Base-by-base conservation (phyloP, 768 basidiomycete genomes). In the Rossbeevera mucosa region DNA sequence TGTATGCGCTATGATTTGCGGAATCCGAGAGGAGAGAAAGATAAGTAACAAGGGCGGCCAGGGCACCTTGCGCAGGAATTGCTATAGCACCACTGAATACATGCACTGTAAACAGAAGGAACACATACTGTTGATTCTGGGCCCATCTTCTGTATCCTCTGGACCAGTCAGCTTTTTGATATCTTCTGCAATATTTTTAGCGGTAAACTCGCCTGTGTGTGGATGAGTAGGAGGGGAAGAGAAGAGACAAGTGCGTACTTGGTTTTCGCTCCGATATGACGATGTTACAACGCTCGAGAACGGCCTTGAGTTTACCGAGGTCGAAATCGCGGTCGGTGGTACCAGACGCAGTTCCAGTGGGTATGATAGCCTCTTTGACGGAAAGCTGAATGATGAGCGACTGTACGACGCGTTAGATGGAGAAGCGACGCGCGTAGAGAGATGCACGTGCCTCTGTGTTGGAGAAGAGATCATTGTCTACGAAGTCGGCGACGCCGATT, bases 381-480 rank as follows among this genome's bases (percentile, higher is more conserved):
- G 92, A 94, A 2, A 98, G 80, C 66, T 99, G 96, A 53, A 98
- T 98, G 30, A 97, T 74, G 29, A 98, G 79, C 2, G 93, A 93
- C 95, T 97, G 61, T 29, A 24, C 12, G 38, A 52, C 44, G 18
- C 24, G 50, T 55, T 29, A 55, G 42, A 28, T 7, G 1, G 22
- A n/a, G 25, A 33, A 16, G 50, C 24, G 12, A 29, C 21, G 20
- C 21, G 20, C 30, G 44, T 20, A 49, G 21, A 40, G 14, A 48
- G n/a, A 16, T 13, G 50, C 13, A 16, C 71, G 38, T 53, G 92
- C 95, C 78, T 99, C 95, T 3, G 88, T 85, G 61, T 98, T 99
- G 1, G 92, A 94, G 69, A 94, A 98, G 14, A 93, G 73, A 54
- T 98, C 96, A 59, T 94, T 95, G 69, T 99, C 96, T 7, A 85